Base-by-base conservation (phyloP, 1,284 basidiomycete species). In the Trametes versicolor region DNA sequence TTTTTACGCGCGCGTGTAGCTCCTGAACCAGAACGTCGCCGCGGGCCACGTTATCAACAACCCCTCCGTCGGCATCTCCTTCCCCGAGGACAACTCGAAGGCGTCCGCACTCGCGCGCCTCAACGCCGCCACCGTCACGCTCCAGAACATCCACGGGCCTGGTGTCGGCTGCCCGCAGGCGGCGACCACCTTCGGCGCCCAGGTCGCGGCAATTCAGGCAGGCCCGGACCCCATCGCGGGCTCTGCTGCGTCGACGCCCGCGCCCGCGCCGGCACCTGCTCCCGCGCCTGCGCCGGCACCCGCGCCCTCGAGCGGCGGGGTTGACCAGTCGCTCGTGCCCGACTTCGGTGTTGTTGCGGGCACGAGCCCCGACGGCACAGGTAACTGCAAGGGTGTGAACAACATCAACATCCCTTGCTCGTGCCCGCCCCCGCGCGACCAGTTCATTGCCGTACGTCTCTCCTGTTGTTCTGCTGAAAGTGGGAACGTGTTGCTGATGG, bases 1-100 rank as follows among this genome's bases (percentile, higher is more conserved):
- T 34, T 29, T 36, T 9, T 19, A 36, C 32, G 27, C 27, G 17
- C 27, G 15, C 27, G 19, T 51, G 12, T 50, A 81, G 85, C 75
- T 80, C n/a, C 75, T 90, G 63, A 86, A 82, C 71, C 79, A 80
- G 55, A 88, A 91, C 71, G 85, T 89, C 49, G 82, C 80, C 37
- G 88, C 85, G 19, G 88, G 88, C 12, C 79, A 81, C 64, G 87
- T 81, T 13, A 78, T 87, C 54, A 88, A 88, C 76, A 91, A 91
- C 74, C 84, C 89, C 4, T 73, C 76, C 25, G 79, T 89, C 43
- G 61, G 74, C 21, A 74, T 90, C 13, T 80, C 82, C 3, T 91
- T 90, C 82, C 89, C 89, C 23, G 80, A 80, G 1, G 88, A 87
- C 72, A 76, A 80, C 71, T 88, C 85, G 45, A 80, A 80, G 64